phyloP scores from a whole-genome alignment of 2,329 filamentous ascomycete species.

The Fusarium armeniacum region DNA sequence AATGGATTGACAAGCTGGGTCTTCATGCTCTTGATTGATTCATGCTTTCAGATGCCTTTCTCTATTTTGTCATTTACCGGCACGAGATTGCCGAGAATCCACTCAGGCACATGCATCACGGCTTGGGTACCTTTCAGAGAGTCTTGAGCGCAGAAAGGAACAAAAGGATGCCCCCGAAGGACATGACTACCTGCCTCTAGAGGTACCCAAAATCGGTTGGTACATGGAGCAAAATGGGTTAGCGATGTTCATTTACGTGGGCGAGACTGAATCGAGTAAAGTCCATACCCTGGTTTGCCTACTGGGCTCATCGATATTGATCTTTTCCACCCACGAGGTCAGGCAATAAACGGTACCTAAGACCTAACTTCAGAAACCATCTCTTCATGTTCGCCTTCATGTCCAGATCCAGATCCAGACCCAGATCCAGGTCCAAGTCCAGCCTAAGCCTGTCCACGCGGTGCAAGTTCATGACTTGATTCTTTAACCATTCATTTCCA shows the following conservation, averaged over 20 bases:
- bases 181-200: not conserved
- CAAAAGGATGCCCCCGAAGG: not conserved
- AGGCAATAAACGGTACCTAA: conserved; percentile 4
- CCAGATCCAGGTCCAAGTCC: not conserved
- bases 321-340: conserved; percentile 41
- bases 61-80: conserved; percentile 26
- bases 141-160: not conserved
- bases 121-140: conserved; percentile 6
- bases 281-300: conserved; percentile 16
- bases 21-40: conserved; percentile 21
- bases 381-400: conserved; percentile 6
- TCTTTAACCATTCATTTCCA: conserved; percentile 10
- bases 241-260: conserved; percentile 30
- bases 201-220: conserved; percentile 30
- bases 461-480: conserved; percentile 33
- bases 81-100: conserved; percentile 45
- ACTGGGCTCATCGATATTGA: conserved; percentile 20
- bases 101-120: conserved; percentile 13
- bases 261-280: conserved; percentile 38
- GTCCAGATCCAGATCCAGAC: conserved; percentile 1
- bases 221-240: conserved; percentile 11
- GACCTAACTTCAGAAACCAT: conserved; percentile 1
- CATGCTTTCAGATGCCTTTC: conserved; percentile 22
- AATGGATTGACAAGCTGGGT: conserved; percentile 25
- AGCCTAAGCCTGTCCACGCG: conserved; percentile 20